phyloP scores from a whole-genome alignment of 106 monocot species.

The Agapanthus africanus region DNA sequence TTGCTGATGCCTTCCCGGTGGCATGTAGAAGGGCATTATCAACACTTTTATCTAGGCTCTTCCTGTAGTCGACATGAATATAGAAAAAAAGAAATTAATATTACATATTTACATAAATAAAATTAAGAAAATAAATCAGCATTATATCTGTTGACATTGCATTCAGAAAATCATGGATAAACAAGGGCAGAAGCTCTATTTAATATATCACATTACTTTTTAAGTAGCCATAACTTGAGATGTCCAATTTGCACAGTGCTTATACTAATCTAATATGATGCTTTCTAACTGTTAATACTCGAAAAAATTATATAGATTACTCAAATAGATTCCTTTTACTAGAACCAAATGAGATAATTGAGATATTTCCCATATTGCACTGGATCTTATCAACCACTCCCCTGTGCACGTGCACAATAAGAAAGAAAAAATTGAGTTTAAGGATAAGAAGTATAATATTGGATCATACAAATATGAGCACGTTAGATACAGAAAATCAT shows the following conservation, averaged over 20 bases:
- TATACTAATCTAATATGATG: too few species aligned
- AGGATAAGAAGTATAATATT: too few species aligned
- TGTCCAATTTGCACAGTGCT: not conserved
- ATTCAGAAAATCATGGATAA: not conserved
- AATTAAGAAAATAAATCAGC: not conserved
- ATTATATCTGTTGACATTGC: not conserved
- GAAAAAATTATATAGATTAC: not conserved
- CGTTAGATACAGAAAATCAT: too few species aligned
- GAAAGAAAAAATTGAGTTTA: too few species aligned
- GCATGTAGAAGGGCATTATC: slow-evolving; percentile 3
- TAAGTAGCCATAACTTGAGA: not conserved
- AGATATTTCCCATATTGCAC: too few species aligned
- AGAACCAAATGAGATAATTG: too few species aligned
- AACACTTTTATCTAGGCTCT: slow-evolving; percentile 7
- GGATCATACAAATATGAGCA: too few species aligned
- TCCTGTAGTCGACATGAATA: slow-evolving; percentile 18
- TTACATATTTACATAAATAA: not conserved
- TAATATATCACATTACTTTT: not conserved
- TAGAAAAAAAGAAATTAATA: not conserved
- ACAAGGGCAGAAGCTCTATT: not conserved
- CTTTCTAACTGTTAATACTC: not conserved
- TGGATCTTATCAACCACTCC: too few species aligned
- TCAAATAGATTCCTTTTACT: not conserved
- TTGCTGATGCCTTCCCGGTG: slow-evolving; percentile 4
- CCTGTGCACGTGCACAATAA: too few species aligned